phyloP scores from a whole-genome alignment of 2,329 filamentous ascomycete species.

The Penicillium sp. region DNA sequence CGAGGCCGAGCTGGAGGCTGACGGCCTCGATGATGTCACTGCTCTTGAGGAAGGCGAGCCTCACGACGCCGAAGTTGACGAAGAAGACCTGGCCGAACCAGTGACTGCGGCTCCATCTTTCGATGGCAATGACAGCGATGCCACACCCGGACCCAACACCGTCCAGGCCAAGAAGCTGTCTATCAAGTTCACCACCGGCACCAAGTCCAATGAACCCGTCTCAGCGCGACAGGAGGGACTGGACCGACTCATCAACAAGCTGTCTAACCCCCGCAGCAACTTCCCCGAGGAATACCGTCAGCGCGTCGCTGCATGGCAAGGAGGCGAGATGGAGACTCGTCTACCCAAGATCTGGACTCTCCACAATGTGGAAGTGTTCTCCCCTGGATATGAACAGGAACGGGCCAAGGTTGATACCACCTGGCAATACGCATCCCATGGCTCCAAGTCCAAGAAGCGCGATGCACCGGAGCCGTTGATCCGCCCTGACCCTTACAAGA shows the following conservation, averaged over 20 bases:
- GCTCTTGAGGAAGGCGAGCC: constrained; percentile 20
- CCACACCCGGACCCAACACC: not conserved
- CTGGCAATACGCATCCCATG: constrained; percentile 44
- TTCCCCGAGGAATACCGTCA: constrained; percentile 28
- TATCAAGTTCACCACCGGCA: constrained; percentile 6
- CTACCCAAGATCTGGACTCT: constrained; percentile 46
- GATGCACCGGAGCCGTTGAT: constrained; percentile 32
- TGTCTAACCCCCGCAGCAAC: constrained; percentile 29
- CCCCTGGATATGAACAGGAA: constrained; percentile 42
- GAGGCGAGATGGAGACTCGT: constrained; percentile 38
- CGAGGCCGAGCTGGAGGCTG: constrained; percentile 25
- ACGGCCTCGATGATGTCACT: constrained; percentile 20
- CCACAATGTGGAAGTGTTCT: constrained; percentile 44
- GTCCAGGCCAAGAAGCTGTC: constrained; percentile 6
- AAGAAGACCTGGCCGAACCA: constrained; percentile 27
- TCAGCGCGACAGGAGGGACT: constrained; percentile 9
- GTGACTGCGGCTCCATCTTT: constrained; percentile 17
- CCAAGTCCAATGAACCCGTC: not conserved
- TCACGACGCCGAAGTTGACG: constrained; percentile 28
- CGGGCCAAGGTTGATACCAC: constrained; percentile 36
- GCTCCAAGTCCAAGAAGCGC: constrained; percentile 41
- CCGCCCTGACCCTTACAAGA: constrained; percentile 45
- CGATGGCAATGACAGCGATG: constrained; percentile 18
- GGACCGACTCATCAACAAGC: constrained; percentile 26
- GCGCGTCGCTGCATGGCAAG: constrained; percentile 28